These are phyloP conservation scores for Nitzschia sp. DNA, from an alignment of 108 stramenopile species.

Conservation along the genomic window DNA sequence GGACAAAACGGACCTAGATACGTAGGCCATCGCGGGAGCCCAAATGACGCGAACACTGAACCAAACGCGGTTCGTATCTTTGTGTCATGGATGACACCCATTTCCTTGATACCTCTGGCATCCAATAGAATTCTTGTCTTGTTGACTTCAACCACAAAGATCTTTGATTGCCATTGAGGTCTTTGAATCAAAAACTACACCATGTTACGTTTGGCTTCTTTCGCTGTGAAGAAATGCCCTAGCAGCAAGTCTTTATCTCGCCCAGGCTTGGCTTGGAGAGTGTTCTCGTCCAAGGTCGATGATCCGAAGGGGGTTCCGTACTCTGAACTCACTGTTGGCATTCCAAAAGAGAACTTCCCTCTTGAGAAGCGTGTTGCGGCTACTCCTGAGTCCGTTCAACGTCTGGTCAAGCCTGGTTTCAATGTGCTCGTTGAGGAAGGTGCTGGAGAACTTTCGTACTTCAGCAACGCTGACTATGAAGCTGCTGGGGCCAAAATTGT, in stretches of 20 bases:
- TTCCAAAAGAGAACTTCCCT: conserved; percentile 90
- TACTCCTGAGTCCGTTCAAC: conserved; percentile 83
- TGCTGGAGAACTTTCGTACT: conserved; percentile 85
- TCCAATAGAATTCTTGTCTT: too few species aligned
- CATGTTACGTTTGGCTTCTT: conserved; percentile 21
- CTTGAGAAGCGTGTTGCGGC: conserved; percentile 91
- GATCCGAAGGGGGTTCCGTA: conserved; percentile 68
- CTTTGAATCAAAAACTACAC: background rate
- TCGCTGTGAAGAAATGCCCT: background rate
- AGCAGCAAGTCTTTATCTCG: background rate
- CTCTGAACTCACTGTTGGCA: conserved; percentile 84
- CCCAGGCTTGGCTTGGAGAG: background rate
- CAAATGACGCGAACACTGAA: too few species aligned
- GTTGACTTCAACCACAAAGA: too few species aligned
- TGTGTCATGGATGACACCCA: conserved; percentile 70
- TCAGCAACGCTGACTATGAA: conserved; percentile 90
- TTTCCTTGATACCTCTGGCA: too few species aligned
- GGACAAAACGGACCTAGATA: too few species aligned
- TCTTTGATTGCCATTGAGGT: too few species aligned
- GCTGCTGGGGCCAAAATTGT: conserved; percentile 93
- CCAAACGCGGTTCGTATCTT: conserved; percentile 42
- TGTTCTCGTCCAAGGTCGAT: conserved; percentile 10
- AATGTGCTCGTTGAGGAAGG: conserved; percentile 83
- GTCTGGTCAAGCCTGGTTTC: conserved; percentile 83
- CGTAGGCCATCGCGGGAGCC: too few species aligned